Evolutionary conservation across 192 early-diverging fungal species (phyloP), one percentile per base, ranked within the genome.

Genomic region (Podila horticola): DNA sequence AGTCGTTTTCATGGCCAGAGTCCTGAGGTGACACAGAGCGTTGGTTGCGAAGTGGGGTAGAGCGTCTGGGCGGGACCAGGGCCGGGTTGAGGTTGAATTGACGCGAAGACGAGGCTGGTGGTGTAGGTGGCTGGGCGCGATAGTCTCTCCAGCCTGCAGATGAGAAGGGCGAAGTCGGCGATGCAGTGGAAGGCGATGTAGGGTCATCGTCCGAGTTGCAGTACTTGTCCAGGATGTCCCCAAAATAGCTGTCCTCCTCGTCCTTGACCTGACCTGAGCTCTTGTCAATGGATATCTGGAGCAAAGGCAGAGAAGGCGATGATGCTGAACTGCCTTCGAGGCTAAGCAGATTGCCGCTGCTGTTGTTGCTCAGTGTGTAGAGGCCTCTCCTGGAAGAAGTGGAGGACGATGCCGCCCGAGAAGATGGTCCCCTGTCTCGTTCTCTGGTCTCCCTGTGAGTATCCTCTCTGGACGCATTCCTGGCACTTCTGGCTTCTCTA

Each of bases 81-180:
- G 29, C 49, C 33, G 22, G 48, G 51, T 63, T 36, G 22, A 62
- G 41, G 26, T 59, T 26, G 6, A 34, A 52, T 5, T 67, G 67
- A 28, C 58, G 68, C 15, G 62, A 28, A 2, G 68, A 76, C 36
- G 41, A 59, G 9, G 58, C 64, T 4, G 74, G 74, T 31, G 74
- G 74, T 0, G 74, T 76, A 17, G 74, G 74, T 13, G 74, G 74
- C n/a, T 71, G 67, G 41, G 74, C 59, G n/a, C 61, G 26, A 41
- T 69, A 66, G 49, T 69, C 66, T 58, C 58, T 71, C 69, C 69
- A 79, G 45, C 51, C 51, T 28, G 33, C 36, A 19, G 63, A 58
- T 19, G 74, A 76, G 19, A 76, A 71, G 29, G 74, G 74, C 26
- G 74, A 70, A 28, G 74, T 76, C 5, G 74, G 74, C 22, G 74